Percentiles rank a stretch among this genome's conserved stretches.
These are phyloP conservation scores for Salvia miltiorrhiza DNA, from an alignment of 257 asterid genomes.

Conservation along the genomic window DNA sequence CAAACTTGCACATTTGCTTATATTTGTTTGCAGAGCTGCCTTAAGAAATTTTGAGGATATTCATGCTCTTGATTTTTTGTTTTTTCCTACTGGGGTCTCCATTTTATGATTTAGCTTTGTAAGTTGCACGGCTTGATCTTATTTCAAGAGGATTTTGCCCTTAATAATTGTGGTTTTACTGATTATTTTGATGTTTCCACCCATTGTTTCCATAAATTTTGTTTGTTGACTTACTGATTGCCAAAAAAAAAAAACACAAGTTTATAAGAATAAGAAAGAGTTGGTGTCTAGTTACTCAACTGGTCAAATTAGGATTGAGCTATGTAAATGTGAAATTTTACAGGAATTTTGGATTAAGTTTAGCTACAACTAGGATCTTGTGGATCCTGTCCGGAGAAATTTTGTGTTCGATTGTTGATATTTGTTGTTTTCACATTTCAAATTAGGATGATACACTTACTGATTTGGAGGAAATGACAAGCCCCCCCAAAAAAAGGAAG, in stretches of 20 bases:
- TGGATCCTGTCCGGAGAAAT: neutral
- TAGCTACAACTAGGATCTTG: neutral
- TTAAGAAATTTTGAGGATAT: neutral
- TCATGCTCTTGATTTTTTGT: neutral
- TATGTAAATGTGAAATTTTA: neutral
- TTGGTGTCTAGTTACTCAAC: neutral
- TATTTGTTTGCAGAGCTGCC: neutral
- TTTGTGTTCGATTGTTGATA: neutral
- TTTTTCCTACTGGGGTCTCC: neutral
- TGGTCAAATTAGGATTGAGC: neutral
- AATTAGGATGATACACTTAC: neutral
- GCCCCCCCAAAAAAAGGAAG: too few relatives aligned
- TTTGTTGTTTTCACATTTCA: neutral
- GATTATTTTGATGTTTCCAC: neutral
- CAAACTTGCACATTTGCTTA: neutral
- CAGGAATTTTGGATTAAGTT: neutral
- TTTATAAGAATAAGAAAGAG: neutral
- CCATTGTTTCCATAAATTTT: neutral
- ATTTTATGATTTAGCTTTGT: conserved; percentile 5
- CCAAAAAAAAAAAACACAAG: too few relatives aligned
- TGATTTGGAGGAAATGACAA: neutral
- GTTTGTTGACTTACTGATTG: conserved; percentile 3
- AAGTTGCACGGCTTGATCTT: neutral
- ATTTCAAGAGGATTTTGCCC: neutral
- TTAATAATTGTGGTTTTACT: neutral